A percentile compares a stretch with the other conserved stretches of the same genome.
phyloP scores from a whole-genome alignment of 2,329 filamentous ascomycete genomes.

The Amphichorda felina region DNA sequence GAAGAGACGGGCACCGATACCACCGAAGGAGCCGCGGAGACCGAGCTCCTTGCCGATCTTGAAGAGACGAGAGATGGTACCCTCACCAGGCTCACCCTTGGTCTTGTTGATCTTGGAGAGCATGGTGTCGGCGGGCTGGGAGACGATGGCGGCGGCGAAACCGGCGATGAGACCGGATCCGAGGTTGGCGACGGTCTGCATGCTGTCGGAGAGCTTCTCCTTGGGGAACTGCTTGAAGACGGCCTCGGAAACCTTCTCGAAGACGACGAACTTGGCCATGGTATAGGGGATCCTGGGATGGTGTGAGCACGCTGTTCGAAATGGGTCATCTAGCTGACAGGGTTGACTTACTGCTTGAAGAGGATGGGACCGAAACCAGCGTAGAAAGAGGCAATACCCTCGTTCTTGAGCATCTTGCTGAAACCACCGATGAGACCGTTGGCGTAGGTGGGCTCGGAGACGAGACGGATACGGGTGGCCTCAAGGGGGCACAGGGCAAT shows the following conservation, averaged over 20 bases:
- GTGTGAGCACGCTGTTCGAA: constrained; percentile 7
- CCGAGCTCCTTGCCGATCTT: constrained; percentile 86
- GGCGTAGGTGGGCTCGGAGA: constrained; percentile 78
- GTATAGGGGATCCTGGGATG: constrained; percentile 68
- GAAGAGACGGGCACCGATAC: constrained; percentile 62
- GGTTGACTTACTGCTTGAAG: constrained; percentile 36
- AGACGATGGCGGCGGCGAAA: constrained; percentile 80
- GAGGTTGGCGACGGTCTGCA: constrained; percentile 76
- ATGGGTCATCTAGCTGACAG: neutral
- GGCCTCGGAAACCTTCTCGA: constrained; percentile 74
- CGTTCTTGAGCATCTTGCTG: constrained; percentile 69
- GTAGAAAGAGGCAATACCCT: constrained; percentile 82
- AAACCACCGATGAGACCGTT: constrained; percentile 69
- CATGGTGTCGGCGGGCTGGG: constrained; percentile 89
- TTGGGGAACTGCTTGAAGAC: constrained; percentile 63
- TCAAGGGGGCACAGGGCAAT: constrained; percentile 84
- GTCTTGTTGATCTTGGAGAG: constrained; percentile 95
- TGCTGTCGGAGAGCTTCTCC: constrained; percentile 50
- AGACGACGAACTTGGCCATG: constrained; percentile 92
- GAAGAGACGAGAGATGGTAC: constrained; percentile 67
- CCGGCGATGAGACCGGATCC: constrained; percentile 37
- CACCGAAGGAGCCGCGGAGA: constrained; percentile 63
- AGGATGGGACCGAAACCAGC: constrained; percentile 80
- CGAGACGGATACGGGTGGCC: constrained; percentile 87
- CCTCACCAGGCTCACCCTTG: constrained; percentile 75